Base-by-base conservation (phyloP, 345 rosid genomes). In the Raphanus raphanistrum region DNA sequence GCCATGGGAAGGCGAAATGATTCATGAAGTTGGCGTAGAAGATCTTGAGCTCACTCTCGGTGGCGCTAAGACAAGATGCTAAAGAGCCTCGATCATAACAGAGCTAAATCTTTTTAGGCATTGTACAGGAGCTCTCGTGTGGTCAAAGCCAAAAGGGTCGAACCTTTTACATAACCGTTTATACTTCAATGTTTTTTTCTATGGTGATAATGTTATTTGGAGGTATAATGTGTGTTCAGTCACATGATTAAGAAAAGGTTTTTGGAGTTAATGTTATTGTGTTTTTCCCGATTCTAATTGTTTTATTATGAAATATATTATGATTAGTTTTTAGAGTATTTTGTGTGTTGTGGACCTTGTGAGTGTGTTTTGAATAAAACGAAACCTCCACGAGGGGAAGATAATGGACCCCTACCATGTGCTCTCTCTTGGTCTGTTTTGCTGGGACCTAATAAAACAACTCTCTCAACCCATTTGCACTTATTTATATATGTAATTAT, bases 1-100 rank as follows among this genome's bases (percentile, higher is more conserved):
- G 80, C 93, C 98, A 0, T 94, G 98, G 98, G 97, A 94, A 75
- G 98, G 98, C 1, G 98, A 94, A 88, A 90, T 84, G 88, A 94
- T 94, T 78, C 97, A 90, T 80, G 97, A 94, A 64, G 84, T 89
- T 28, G 92, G 80, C 8, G 80, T 91, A 36, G 98, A 94, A 78
- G 98, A 94, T 78, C 87, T 94, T 1, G 99, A 95, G 72, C 99
- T 95, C 73, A 92, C 97, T 8, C 94, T 95, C 10, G 99, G 99
- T 9, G 68, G 76, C 10, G 41, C 76, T 15, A 82, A 82, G 59
- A 63, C 78, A 25, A 72, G 84, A 72, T 72, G 81, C 71, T 81
- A 73, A 81, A 7, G 21, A 26, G 17, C 48, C 43, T 2, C 5
- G 5, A 61, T 33, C 77, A 60, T 66, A 67, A 61, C 75, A 62